Base-by-base conservation (phyloP, 2,329 filamentous ascomycete species). In the Zymoseptoria crescenta region DNA sequence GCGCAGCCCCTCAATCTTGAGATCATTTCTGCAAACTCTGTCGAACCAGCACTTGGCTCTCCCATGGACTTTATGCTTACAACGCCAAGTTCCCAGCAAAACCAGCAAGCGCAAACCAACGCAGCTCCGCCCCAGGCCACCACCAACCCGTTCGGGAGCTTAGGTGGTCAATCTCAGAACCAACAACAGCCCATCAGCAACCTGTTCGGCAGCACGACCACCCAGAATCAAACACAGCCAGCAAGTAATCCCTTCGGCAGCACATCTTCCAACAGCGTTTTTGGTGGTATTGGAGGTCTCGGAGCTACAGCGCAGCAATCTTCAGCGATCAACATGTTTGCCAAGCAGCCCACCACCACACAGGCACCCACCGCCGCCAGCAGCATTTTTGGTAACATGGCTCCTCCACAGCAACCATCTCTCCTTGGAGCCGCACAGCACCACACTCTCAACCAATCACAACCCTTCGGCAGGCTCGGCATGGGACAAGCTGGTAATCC, bases 401-500 rank as follows among this genome's bases (percentile, higher is more conserved):
- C 63, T 48, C 41, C 56, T 57, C 63, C 73, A 54, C 68, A 66
- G 13, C 62, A 63, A 54, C 71, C 73, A n/a, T 67, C 65, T 6
- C 64, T 68, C 1, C 59, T 69, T 21, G 62, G 64, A 30, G 65
- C 67, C 27, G 61, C 67, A 24, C 65, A 67, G 51, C 63, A 68
- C 56, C 54, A 59, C 10, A 55, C 48, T 28, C 41, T 64, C 19
- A 61, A 62, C 50, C 65, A 68, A 51, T 61, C 64, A 27, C 58
- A 68, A 8, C 68, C 70, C 19, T 70, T 74, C 57, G 68, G 66
- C 28, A 66, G 67, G 41, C 68, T 75, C 9, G 70, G 65, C 50
- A 77, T 83, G 72, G 81, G 80, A 58, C 81, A 82, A 65, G 74
- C 77, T 62, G 69, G 68, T 56, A 41, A 76, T 79, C 55, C 80